Evolutionary conservation across 2,329 filamentous ascomycete species (phyloP), one percentile per base, ranked within the genome.

Genomic region (Colletotrichum abscissum): DNA sequence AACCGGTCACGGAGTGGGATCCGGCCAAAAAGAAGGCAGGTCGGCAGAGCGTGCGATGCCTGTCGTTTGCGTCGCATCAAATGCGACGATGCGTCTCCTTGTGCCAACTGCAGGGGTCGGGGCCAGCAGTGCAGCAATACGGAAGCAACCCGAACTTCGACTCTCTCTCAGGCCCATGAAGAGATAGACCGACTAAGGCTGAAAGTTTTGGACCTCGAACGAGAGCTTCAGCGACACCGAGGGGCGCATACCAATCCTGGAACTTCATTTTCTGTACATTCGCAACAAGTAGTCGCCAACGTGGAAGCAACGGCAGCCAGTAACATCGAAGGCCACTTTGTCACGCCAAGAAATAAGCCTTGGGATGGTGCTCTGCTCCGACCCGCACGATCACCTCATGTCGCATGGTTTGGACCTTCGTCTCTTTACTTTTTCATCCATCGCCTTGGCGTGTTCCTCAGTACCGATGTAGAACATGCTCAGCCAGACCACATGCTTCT

Each of bases 351-450:
- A 59, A 42, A 75, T 52, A 80, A 77, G 54, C 78, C 76, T 57
- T 84, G 82, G 82, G 82, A 84, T 19, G 80, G 82, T 16, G 81
- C 84, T 30, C 78, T 81, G 38, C 80, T 80, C 19, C 77, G 79
- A 35, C 80, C 81, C 4, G 79, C 82, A 5, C 79, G 80, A 7
- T 81, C 81, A 3, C 77, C 78, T 24, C 78, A 81, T 42, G 79
- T 78, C 66, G 80, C 82, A 28, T 85, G 81, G 77, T 86, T 84
- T 75, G 85, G 85, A 2, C 79, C 83, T 1, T 82, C 83, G 11
- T 86, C 85, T 12, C 76, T 81, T 8, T 84, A 82, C 76, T 86
- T 83, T 74, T 87, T 83, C 75, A 84, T 84, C 58, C 77, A 77
- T 19, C 81, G 83, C 33, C 79, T 86, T 75, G 82, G 78, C 60